A percentile compares a stretch with the other conserved stretches of the same genome.
Evolutionary conservation across 306 rosid species (phyloP).

Genomic region (Benincasa hispida): DNA sequence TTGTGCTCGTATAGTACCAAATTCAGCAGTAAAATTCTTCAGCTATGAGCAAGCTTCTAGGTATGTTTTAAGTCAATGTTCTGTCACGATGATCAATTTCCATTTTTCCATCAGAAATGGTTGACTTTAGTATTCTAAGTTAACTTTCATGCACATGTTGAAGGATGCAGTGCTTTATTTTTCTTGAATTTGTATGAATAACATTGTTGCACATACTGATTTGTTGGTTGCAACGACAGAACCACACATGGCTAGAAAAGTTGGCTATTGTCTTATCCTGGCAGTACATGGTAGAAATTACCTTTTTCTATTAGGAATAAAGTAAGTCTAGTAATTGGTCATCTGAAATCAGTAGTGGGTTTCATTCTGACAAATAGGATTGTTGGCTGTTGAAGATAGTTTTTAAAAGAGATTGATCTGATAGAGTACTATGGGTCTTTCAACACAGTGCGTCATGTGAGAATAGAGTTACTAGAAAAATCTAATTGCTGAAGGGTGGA

Average conservation of each 20-base stretch:
- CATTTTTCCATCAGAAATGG: neutral
- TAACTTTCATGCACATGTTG: neutral
- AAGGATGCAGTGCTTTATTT: neutral
- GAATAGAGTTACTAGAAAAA: neutral
- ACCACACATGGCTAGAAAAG: neutral
- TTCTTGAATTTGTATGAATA: neutral
- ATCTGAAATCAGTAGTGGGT: neutral
- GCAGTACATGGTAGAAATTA: neutral
- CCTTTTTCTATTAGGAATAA: neutral
- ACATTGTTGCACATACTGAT: neutral
- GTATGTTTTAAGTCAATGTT: slow-evolving; percentile 30
- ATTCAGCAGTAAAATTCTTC: slow-evolving; percentile 96
- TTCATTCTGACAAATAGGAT: neutral
- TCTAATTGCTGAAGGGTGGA: neutral
- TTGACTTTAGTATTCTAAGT: neutral
- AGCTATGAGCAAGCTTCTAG: slow-evolving; percentile 96
- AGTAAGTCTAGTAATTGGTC: neutral
- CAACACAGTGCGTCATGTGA: neutral
- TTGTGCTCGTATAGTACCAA: slow-evolving; percentile 95
- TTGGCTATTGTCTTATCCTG: neutral
- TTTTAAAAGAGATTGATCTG: neutral
- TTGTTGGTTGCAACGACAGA: neutral
- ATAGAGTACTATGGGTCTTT: neutral
- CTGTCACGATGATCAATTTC: neutral
- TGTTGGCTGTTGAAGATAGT: neutral